Percentiles rank a stretch among this genome's conserved stretches.
Evolutionary conservation across 73 alveolate genomes (phyloP).

Genomic region (Stentor roeselii): DNA sequence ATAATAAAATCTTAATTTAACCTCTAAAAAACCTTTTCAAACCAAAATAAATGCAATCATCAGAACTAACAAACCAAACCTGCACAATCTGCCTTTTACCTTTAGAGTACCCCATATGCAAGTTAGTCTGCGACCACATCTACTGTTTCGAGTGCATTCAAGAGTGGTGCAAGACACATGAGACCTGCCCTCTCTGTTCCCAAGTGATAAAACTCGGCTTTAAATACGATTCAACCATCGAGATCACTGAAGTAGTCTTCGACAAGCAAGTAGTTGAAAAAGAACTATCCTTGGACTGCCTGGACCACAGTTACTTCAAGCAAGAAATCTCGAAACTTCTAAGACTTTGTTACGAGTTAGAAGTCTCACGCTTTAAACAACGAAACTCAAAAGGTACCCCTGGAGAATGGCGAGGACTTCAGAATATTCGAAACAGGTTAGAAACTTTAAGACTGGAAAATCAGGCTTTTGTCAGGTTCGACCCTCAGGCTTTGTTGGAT

Average conservation of each 20-base stretch:
- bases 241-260: neutral
- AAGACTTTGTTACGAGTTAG: neutral
- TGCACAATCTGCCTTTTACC: slow-evolving; percentile 17
- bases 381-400: slow-evolving; percentile 23
- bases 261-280: neutral
- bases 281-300: neutral
- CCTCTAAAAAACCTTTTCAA: too few species aligned
- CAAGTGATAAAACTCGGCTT: neutral
- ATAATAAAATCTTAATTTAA: too few species aligned
- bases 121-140: neutral
- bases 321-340: slow-evolving; percentile 16
- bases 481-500: slow-evolving; percentile 12
- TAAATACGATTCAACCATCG: neutral
- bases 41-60: too few species aligned
- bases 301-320: slow-evolving; percentile 10
- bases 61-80: too few species aligned
- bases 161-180: slow-evolving; percentile 24
- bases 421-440: neutral
- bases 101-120: slow-evolving; percentile 2
- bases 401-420: neutral
- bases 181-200: slow-evolving; percentile 10
- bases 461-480: neutral
- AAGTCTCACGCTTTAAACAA: slow-evolving; percentile 17
- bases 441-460: neutral
- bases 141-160: slow-evolving; percentile 17